Conservation (phyloP, 2,329 filamentous ascomycete species). For the Phialophora verrucosa region DNA sequence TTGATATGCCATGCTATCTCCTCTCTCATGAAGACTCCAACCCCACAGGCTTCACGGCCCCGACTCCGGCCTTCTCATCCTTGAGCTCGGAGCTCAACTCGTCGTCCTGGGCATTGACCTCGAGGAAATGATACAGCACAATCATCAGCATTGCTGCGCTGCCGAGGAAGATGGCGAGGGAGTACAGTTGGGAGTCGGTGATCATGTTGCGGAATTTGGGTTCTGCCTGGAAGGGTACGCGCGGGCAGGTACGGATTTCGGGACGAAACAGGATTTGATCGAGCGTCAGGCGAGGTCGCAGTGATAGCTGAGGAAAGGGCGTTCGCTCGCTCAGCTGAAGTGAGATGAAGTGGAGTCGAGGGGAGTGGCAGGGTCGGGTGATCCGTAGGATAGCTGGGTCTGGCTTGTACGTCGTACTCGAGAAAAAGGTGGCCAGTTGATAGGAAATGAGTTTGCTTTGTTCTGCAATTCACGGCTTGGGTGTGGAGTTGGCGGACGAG, state of each 20-base stretch:
- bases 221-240: no score
- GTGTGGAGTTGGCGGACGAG: background rate
- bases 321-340: no score
- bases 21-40: conserved; percentile 4
- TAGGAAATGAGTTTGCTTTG: background rate
- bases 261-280: no score
- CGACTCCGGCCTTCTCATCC: conserved; percentile 35
- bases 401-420: no score
- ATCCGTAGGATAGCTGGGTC: no score
- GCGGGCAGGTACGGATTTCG: no score
- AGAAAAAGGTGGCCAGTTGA: background rate
- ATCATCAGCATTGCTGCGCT: conserved; percentile 89
- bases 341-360: no score
- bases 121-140: conserved; percentile 93
- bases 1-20: no score
- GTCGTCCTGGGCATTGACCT: conserved; percentile 79
- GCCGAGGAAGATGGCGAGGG: conserved; percentile 90
- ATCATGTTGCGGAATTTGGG: conserved; percentile 71
- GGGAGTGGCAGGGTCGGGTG: no score
- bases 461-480: background rate
- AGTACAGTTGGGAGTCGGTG: conserved; percentile 88
- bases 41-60: conserved; percentile 34
- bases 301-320: no score
- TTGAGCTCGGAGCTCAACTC: conserved; percentile 30
- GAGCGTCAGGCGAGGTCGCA: background rate